Conservation (phyloP, 78 protist species). For the Chrysochromulina tobinii region DNA sequence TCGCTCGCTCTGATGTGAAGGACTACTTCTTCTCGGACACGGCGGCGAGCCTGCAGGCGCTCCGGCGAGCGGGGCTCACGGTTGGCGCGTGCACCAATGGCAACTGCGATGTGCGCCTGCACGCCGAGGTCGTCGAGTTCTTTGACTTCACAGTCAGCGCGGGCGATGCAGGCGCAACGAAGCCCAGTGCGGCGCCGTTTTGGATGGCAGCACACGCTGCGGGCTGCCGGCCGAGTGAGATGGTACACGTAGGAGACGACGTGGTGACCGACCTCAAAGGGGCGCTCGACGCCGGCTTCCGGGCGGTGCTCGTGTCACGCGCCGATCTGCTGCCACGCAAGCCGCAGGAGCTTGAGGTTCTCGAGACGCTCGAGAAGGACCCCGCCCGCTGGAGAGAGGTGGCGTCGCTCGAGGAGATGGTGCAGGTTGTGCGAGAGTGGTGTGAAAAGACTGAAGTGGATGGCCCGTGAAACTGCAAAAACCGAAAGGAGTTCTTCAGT, state of each 20-base stretch:
- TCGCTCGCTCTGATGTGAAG: neutral
- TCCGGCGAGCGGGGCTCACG: neutral
- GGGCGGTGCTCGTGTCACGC: too few relatives aligned
- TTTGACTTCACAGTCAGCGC: neutral
- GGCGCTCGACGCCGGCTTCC: neutral
- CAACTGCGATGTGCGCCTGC: neutral
- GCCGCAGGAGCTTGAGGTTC: too few relatives aligned
- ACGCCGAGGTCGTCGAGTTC: neutral
- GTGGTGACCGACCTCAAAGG: neutral
- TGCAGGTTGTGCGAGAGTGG: too few relatives aligned
- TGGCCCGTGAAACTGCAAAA: too few relatives aligned
- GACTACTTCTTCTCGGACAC: neutral
- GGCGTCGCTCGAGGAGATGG: too few relatives aligned
- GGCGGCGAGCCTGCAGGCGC: neutral
- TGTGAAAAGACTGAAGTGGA: too few relatives aligned
- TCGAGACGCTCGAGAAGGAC: too few relatives aligned
- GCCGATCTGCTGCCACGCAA: too few relatives aligned
- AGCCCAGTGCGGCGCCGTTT: neutral
- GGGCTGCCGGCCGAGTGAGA: neutral
- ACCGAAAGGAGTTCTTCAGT: too few relatives aligned
- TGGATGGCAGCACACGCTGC: neutral
- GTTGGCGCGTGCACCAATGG: conserved; percentile 10
- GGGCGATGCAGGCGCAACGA: neutral
- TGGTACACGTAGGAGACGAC: neutral
- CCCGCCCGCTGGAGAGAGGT: too few relatives aligned